Base-by-base conservation (phyloP, 768 basidiomycete species). In the Wakefieldia striispora region DNA sequence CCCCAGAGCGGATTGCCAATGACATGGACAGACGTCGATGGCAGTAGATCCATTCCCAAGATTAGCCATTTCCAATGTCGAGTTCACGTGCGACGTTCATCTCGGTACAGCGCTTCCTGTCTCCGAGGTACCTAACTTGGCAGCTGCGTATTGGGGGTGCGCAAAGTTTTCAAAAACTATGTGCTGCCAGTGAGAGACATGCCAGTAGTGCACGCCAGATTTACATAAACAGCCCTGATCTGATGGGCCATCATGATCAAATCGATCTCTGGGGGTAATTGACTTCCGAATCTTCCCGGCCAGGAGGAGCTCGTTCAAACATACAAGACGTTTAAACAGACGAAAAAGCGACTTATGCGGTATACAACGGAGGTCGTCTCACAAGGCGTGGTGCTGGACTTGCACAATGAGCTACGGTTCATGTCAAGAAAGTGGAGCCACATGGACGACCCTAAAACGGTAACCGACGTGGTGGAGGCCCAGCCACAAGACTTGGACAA, bases 401-500 rank as follows among this genome's bases (percentile, higher is more conserved):
- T 6, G 33, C 6, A 16, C 33, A 33, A 33, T 33, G 33, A 33
- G 33, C 29, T 29, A 13, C 10, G 23, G 23, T 23, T 27, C n/a
- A n/a, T n/a, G n/a, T n/a, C 31, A 33, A 33, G 37, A 29, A 57
- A 20, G 33, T 31, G 21, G 51, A 35, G 54, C 62, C 50, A 65
- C 62, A 50, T 40, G 47, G 29, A 29, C 35, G 8, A 42, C 14
- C 56, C 62, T 35, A 59, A 59, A 64, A 33, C 24, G 58, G 66
- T 56, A 53, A 57, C 37, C 48, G 49, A 38, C 42, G 42, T 60
- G 57, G 58, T 56, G 60, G 64, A 55, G 49, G 56, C 56, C 44
- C 65, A 65, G 66, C 64, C 68, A 69, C 68, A 50, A 34, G 48
- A 39, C 51, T 53, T 47, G 42, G 55, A 56, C 51, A 49, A 57